A percentile compares a stretch with the other conserved stretches of the same genome.
These are phyloP conservation scores for Akanthomyces lecanii DNA, from an alignment of 2,329 filamentous ascomycete species.

Conservation along the genomic window DNA sequence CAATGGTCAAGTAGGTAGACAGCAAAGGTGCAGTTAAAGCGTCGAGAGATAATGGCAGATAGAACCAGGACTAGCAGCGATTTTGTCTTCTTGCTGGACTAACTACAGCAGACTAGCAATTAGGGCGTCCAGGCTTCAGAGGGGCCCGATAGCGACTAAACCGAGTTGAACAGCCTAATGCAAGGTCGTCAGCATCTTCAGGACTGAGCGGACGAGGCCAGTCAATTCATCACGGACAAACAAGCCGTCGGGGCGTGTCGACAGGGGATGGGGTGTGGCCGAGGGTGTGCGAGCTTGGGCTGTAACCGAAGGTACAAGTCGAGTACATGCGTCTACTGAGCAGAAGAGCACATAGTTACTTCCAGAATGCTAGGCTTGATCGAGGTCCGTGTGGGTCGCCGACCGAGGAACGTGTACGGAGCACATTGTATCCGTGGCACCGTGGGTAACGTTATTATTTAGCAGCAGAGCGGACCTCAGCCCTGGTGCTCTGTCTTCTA, in stretches of 20 bases:
- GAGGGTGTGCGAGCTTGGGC: not conserved
- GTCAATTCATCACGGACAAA: not conserved
- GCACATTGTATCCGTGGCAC: too few species aligned
- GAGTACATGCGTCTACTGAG: not conserved
- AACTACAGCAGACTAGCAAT: not conserved
- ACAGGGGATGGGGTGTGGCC: not conserved
- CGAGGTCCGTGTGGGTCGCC: constrained; percentile 5
- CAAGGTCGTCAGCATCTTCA: not conserved
- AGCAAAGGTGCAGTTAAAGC: not conserved
- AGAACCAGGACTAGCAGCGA: not conserved
- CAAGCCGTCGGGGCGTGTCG: not conserved
- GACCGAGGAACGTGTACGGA: not conserved
- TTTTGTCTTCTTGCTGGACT: not conserved
- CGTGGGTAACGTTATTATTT: too few species aligned
- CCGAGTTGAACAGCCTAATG: not conserved
- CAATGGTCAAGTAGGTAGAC: not conserved
- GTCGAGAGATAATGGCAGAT: not conserved
- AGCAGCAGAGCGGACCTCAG: not conserved
- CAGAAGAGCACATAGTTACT: not conserved
- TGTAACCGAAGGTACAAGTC: constrained; percentile 12
- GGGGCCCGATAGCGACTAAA: not conserved
- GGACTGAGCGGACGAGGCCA: constrained; percentile 8
- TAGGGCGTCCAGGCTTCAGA: not conserved
- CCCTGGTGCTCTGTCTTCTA: not conserved
- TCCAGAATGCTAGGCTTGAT: constrained; percentile 1